phyloP scores from a whole-genome alignment of 139 green algal species.

The Astrephomene gubernaculifera region DNA sequence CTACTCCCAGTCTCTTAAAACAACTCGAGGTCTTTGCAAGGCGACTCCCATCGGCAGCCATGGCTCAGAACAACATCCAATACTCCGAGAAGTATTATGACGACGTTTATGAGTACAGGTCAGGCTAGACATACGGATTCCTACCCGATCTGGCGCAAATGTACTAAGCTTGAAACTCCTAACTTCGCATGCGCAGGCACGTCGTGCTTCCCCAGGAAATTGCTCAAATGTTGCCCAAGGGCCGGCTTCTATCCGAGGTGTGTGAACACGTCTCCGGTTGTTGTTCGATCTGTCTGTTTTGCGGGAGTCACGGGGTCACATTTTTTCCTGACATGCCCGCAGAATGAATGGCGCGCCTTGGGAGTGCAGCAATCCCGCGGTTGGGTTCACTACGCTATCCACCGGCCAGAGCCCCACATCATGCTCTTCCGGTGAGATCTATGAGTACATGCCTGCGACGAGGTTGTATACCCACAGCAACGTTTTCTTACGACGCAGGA shows the following conservation, averaged over 20 bases:
- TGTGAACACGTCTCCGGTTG: background rate
- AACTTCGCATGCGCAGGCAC: constrained; percentile 76
- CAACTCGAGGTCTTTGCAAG: no score
- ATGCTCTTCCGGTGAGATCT: constrained; percentile 92
- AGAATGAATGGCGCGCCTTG: constrained; percentile 95
- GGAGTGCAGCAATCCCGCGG: constrained; percentile 97
- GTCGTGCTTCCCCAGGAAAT: constrained; percentile 95
- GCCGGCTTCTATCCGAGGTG: constrained; percentile 94
- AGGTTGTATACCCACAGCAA: background rate
- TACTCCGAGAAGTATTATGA: constrained; percentile 99
- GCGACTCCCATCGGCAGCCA: no score
- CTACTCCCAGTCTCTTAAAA: no score
- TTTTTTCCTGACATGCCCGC: no score
- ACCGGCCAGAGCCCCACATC: constrained; percentile 96
- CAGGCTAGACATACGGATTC: background rate
- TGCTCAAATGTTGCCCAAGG: constrained; percentile 90
- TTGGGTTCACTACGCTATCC: constrained; percentile 98
- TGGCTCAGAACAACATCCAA: constrained; percentile 70
- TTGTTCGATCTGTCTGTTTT: background rate
- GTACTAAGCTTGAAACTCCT: background rate
- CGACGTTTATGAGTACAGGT: constrained; percentile 72
- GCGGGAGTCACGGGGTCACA: background rate
- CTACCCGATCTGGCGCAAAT: background rate
- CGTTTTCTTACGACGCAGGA: constrained; percentile 44
- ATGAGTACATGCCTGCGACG: no score